Evolutionary conservation across 192 early-diverging fungal species (phyloP).

Genomic region (Mortierella claussenii): DNA sequence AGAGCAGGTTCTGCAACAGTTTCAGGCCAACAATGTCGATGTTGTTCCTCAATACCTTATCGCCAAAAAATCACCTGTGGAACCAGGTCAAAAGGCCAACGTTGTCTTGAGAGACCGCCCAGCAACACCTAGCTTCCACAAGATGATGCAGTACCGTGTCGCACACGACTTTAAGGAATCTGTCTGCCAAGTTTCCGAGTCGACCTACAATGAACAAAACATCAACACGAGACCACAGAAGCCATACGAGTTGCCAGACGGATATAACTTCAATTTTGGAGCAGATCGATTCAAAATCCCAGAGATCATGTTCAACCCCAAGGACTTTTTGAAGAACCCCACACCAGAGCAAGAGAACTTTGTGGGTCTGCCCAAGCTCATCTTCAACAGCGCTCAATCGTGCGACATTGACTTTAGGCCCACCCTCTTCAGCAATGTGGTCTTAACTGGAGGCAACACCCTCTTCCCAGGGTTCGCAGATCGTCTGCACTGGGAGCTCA

Average conservation of each 20-base stretch:
- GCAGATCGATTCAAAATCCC: slow-evolving; percentile 82
- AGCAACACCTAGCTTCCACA: slow-evolving; percentile 74
- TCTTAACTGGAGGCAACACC: slow-evolving; percentile 92
- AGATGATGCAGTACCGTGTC: slow-evolving; percentile 78
- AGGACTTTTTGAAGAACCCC: slow-evolving; percentile 62
- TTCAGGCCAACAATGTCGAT: slow-evolving; percentile 66
- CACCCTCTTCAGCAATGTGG: slow-evolving; percentile 81
- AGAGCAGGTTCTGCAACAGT: slow-evolving; percentile 73
- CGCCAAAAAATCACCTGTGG: slow-evolving; percentile 77
- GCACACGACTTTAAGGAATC: slow-evolving; percentile 96
- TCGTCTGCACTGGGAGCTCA: slow-evolving; percentile 79
- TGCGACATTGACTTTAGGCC: slow-evolving; percentile 93
- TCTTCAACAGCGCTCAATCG: slow-evolving; percentile 72
- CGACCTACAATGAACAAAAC: slow-evolving; percentile 70
- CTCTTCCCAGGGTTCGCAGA: slow-evolving; percentile 90
- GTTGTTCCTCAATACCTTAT: slow-evolving; percentile 89
- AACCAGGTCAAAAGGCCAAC: slow-evolving; percentile 72
- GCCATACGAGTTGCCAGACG: slow-evolving; percentile 95
- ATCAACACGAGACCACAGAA: slow-evolving; percentile 76
- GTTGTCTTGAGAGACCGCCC: slow-evolving; percentile 63
- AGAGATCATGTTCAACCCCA: slow-evolving; percentile 90
- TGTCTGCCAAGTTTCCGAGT: slow-evolving; percentile 86
- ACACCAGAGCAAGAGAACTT: slow-evolving; percentile 51
- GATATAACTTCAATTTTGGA: slow-evolving; percentile 88
- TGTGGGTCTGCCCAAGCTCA: slow-evolving; percentile 78